Base-by-base conservation (phyloP, 148 eudicot species). In the Vaccinium myrtillus region DNA sequence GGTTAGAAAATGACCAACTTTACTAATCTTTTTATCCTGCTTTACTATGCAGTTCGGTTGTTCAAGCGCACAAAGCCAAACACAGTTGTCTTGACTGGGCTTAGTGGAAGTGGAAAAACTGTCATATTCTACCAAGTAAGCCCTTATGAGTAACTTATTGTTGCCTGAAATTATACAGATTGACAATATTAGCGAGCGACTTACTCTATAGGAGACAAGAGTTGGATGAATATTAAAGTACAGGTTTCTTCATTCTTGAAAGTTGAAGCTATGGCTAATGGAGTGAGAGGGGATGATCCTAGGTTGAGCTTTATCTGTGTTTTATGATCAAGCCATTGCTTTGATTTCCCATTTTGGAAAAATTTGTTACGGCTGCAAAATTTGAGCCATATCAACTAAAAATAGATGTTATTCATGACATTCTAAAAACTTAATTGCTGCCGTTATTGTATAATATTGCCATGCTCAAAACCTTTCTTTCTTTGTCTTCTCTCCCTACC, bases 31-130 rank as follows among this genome's bases (percentile, higher is more conserved):
- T 32, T 70, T 36, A 50, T 55, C 16, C 81, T 73, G 56, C 55
- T 69, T 59, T 79, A 71, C 84, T 48, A 79, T 89, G 89, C 92
- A 94, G 99, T 91, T 70, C 94, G 91, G 7, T 75, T 95, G 85
- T 89, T 92, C 90, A 96, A 91, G 89, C 94, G 91, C 48, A 90
- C 86, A 82, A 87, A 91, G 74, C 88, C 92, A 21, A 94, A 95
- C 87, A 94, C 98, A 58, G 85, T 96, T 84, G 92, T 96, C 58
- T 90, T 96, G 82, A 91, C 94, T 86, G 99, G 99, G 84, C 90
- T 96, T 65, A 90, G 90, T 91, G 99, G 98, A 84, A 90, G 99
- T 85, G 97, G 99, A 51, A 96, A 95, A 83, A 96, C 98, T 84
- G 92, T 93, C 83, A 91, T 94, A 69, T 96, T 91, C 83, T 93